Evolutionary conservation across 306 rosid species (phyloP), one percentile per base, ranked within the genome.

Genomic region (Quercus dentata): DNA sequence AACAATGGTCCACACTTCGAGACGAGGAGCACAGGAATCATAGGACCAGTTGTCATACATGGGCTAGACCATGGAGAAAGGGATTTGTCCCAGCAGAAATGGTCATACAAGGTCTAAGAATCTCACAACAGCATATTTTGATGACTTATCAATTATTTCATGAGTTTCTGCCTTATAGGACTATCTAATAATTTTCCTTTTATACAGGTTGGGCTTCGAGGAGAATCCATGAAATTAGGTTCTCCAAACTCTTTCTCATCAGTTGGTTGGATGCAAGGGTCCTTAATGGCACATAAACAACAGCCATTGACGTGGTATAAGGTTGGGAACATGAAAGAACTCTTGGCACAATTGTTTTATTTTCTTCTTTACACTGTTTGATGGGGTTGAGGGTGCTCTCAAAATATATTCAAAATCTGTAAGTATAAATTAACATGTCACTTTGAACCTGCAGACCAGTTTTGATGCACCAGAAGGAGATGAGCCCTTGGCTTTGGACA

Each of bases 51-150:
- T 74, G 85, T 83, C 18, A 31, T 94, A 71, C 82, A 79, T 4
- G 97, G 97, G 78, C 89, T 94, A 57, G 87, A 87, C 74, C 77
- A 85, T 23, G 94, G 97, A 70, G 88, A 85, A 61, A 69, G 85
- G 75, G 98, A 94, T 81, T 78, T 94, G 71, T 88, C 97, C n/a
- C 6, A 49, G 78, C 95, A 92, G 84, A 88, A 90, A 88, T 92
- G 99, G 99, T 89, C 97, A 64, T 91, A 91, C 93, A 88, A 94
- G 99, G 99, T 94, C 64, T 73, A 80, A 30, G 15, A 57, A 30
- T 62, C 7, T 23, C 20, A 20, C 79, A 56, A 56, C 27, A 19
- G 23, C 64, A 57, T 49, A 19, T 59, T 71, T 73, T 27, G 58
- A 38, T 33, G 44, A 70, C 69, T 27, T 51, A 56, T 59, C 31